Conservation (phyloP, 306 rosid genomes). For the Acacia confusa region DNA sequence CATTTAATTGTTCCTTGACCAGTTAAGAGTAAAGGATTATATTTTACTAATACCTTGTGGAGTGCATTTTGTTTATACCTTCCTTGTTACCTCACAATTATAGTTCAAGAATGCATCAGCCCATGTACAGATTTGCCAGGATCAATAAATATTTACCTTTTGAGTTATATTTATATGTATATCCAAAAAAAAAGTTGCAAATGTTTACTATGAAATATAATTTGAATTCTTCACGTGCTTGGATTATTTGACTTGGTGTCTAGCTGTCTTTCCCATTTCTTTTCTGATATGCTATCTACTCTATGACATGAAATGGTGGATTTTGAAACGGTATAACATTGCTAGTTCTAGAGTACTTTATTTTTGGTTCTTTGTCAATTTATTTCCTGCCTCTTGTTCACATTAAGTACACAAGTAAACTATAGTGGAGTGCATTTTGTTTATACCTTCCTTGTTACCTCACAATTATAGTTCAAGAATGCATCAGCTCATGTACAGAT, state of each 20-base stretch:
- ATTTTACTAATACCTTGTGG: neutral
- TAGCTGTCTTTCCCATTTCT: conserved; percentile 12
- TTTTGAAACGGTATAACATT: neutral
- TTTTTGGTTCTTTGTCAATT: neutral
- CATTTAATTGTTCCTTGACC: neutral
- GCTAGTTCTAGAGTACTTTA: neutral
- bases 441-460: neutral
- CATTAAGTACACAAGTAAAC: neutral
- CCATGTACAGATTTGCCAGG: neutral
- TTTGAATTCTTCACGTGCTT: neutral
- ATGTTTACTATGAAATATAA: neutral
- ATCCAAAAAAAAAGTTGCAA: neutral
- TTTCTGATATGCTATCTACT: neutral
- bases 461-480: neutral
- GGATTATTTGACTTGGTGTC: conserved; percentile 25
- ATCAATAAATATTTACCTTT: neutral
- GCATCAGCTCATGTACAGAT: neutral
- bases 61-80: neutral
- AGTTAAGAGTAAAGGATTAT: neutral
- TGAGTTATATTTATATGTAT: neutral
- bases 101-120: neutral
- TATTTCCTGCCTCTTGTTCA: neutral
- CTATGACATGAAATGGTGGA: neutral
- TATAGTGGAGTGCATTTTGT: neutral
- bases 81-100: neutral